Evolutionary conservation across 169 alveolate species (phyloP).

Genomic region (Plasmodium knowlesi): DNA sequence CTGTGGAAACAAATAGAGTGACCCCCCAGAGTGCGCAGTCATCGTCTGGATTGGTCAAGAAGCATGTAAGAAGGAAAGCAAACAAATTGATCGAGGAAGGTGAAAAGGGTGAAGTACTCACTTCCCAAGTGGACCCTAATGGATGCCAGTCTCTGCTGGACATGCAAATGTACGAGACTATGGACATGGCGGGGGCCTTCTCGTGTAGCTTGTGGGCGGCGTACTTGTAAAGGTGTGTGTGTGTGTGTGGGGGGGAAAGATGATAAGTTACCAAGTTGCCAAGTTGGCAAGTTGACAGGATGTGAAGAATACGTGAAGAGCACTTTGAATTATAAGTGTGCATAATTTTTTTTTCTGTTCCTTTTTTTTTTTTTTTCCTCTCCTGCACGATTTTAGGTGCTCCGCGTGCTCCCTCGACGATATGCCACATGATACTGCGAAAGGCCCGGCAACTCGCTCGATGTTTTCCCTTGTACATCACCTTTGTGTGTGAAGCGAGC

Average conservation of each 20-base stretch:
- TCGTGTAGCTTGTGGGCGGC: conserved; percentile 50
- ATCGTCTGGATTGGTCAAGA: not conserved
- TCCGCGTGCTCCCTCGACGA: too few relatives aligned
- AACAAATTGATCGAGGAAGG: not conserved
- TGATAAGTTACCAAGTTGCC: not conserved
- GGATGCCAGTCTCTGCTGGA: conserved; percentile 25
- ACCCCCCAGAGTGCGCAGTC: not conserved
- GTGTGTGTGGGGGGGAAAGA: too few relatives aligned
- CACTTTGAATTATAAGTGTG: not conserved
- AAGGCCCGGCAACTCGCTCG: not conserved
- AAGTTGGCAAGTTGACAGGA: not conserved
- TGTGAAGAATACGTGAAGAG: not conserved
- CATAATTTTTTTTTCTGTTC: not conserved
- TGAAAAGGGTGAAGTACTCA: not conserved
- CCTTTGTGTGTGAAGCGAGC: not conserved
- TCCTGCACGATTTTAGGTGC: not conserved
- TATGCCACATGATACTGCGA: too few relatives aligned
- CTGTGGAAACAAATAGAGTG: not conserved
- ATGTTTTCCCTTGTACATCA: not conserved
- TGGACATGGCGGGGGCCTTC: conserved; percentile 12
- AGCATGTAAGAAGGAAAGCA: not conserved
- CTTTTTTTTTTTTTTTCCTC: not conserved
- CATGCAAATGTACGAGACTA: conserved; percentile 11
- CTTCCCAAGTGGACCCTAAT: not conserved
- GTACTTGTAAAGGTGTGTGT: conserved; percentile 44